Evolutionary conservation across 2,329 filamentous ascomycete species (phyloP), one percentile per base, ranked within the genome.

Genomic region (Cadophora sp.): DNA sequence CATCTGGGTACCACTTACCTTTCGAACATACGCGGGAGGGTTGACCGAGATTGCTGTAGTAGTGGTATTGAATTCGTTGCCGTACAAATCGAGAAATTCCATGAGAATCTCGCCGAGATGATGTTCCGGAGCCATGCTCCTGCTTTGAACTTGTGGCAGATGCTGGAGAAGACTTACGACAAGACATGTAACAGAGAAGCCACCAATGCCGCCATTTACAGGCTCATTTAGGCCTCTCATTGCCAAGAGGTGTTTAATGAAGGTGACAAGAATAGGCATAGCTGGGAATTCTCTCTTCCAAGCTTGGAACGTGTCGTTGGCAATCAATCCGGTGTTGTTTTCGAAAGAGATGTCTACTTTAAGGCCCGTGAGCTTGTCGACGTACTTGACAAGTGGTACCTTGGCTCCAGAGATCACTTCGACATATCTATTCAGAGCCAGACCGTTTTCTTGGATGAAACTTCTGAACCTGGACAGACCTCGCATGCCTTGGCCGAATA

Each of bases 321-420:
- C 95, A 22, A 86, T 81, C 11, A 97, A 82, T 12, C 96, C 96
- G 51, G 91, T 92, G 43, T 90, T 81, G 76, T 97, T 98, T 80
- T 99, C 95, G 77, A 99, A 97, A 0, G 94, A 98, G 14, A 99
- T 87, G 77, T 99, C 96, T 14, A 98, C 91, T 73, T 92, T 92
- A 64, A 99, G 83, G 14, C 89, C 90, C 1, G 94, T 97, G 64
- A 86, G 76, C 65, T 82, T 84, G 76, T 99, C 96, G 55, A 93
- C 86, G 76, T 92, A 98, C 79, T 99, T 99, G 80, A 98, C 88
- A 64, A 99, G 88, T 0, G 96, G 96, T 2, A 99, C 94, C 75
- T 92, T 93, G 26, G 96, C 94, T 72, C 85, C 83, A 1, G 85
- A 76, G 72, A 99, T 93, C 40, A 91, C 84, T 73, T 92, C 86